These are phyloP conservation scores for Ceratocystis huliohia DNA, from an alignment of 2,329 filamentous ascomycete species.

Conservation along the genomic window DNA sequence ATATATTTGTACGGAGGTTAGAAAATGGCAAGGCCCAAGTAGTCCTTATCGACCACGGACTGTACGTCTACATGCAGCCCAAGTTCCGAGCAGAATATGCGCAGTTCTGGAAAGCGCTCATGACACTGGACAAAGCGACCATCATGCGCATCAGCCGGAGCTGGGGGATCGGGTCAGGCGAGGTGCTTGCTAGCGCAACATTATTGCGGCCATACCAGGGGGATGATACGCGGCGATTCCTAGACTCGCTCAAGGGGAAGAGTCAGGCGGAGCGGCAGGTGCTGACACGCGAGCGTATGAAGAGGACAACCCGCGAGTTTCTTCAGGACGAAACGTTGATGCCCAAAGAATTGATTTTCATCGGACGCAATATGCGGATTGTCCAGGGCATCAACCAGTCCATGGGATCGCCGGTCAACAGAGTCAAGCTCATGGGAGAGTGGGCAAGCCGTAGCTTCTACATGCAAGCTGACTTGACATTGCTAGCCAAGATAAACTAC, in stretches of 20 bases:
- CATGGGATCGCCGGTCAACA: slow-evolving; percentile 76
- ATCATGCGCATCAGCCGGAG: slow-evolving; percentile 56
- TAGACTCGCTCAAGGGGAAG: slow-evolving; percentile 46
- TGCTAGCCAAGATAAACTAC: slow-evolving; percentile 51
- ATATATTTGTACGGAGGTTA: slow-evolving; percentile 84
- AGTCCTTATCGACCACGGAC: slow-evolving; percentile 90
- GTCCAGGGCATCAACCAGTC: slow-evolving; percentile 90
- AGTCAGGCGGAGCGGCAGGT: slow-evolving; percentile 62
- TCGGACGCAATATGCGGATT: slow-evolving; percentile 81
- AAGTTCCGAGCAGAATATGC: slow-evolving; percentile 77
- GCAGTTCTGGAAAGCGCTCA: slow-evolving; percentile 82
- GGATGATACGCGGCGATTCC: slow-evolving; percentile 58
- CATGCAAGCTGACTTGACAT: slow-evolving; percentile 53
- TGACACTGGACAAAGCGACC: slow-evolving; percentile 83
- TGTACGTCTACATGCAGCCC: slow-evolving; percentile 84
- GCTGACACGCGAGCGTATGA: slow-evolving; percentile 78
- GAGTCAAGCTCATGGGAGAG: slow-evolving; percentile 82
- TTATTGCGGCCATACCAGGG: slow-evolving; percentile 84
- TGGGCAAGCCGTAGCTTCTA: slow-evolving; percentile 82
- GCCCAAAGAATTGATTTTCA: slow-evolving; percentile 84
- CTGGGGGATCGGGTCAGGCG: slow-evolving; percentile 76
- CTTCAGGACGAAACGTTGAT: slow-evolving; percentile 76
- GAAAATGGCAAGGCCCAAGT: slow-evolving; percentile 75
- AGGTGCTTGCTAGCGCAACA: slow-evolving; percentile 84
- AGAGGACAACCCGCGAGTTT: slow-evolving; percentile 53